Conservation (phyloP, 352 stramenopile genomes). For the Pythium insidiosum region DNA sequence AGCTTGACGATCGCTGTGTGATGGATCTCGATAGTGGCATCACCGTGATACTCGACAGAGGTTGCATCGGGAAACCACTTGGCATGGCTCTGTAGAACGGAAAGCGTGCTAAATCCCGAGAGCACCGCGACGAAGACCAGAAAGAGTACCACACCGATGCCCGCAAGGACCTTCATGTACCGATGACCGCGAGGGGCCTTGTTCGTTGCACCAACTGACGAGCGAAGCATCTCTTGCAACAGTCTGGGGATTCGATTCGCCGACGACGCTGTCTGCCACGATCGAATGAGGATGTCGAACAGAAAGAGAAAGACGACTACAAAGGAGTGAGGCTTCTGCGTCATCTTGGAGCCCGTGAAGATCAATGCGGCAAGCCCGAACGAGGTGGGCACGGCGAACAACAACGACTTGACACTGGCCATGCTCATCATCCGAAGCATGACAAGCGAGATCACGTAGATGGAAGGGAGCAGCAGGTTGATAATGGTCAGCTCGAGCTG, state of each 20-base stretch:
- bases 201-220: constrained; percentile 35
- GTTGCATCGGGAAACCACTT: constrained; percentile 80
- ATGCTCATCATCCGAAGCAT: constrained; percentile 63
- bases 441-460: constrained; percentile 83
- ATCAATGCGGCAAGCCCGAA: constrained; percentile 38
- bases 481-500: constrained; percentile 86
- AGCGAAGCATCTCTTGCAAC: constrained; percentile 59
- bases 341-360: constrained; percentile 66
- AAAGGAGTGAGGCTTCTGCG: constrained; percentile 66
- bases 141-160: constrained; percentile 52
- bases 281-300: constrained; percentile 57
- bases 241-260: constrained; percentile 32
- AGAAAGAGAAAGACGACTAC: constrained; percentile 70
- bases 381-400: constrained; percentile 44
- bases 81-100: constrained; percentile 51
- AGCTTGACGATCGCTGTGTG: constrained; percentile 82
- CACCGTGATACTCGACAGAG: constrained; percentile 47
- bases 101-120: constrained; percentile 70
- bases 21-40: constrained; percentile 69
- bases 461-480: constrained; percentile 77
- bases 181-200: constrained; percentile 39
- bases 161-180: constrained; percentile 55
- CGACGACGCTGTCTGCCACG: constrained; percentile 35
- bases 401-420: constrained; percentile 34
- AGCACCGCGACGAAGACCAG: constrained; percentile 53